Base-by-base conservation (phyloP, 2,329 filamentous ascomycete species). In the Pseudocercospora eumusae region DNA sequence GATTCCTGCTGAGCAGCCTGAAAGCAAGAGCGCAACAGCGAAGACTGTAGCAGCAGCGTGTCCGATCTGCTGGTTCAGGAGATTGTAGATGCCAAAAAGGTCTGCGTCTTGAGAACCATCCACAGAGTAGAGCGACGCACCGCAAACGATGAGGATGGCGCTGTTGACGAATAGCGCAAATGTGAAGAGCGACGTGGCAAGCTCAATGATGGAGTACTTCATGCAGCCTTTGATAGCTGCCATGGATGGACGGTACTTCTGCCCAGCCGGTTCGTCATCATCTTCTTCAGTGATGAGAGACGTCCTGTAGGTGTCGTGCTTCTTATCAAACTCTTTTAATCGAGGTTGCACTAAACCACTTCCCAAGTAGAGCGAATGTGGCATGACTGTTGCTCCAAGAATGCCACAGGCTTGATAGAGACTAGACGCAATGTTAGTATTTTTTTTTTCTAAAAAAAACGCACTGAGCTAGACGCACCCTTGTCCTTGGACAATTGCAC, bases 21-120 rank as follows among this genome's bases (percentile, higher is more conserved):
- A 93, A 0, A 96, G 84, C 0, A 96, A 83, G 0, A 96, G 79
- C 0, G 92, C 91, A 2, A 96, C 80, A 0, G 91, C 91, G 66
- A 96, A 96, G n/a, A 96, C 81, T 2, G 89, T 90, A 1, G 91
- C 92, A 0, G 91, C 92, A 0, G 84, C 89, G 0, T 88, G 86
- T 0, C 89, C 86, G 56, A 96, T 86, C 59, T 85, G 88, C 0
- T 76, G 70, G 0, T 86, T 83, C 0, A 96, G 84, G 2, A 96
- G 80, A 40, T 82, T 76, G 76, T 96, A 88, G 69, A 96, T 96
- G 36, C 86, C 87, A 71, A 96, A 96, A 44, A 96, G 88, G 71
- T 95, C 88, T 1, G 90, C 91, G 49, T 86, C 80, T 6, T 82
- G 78, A 1, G 89, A 89, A n/a, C 66, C 68, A 31, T 65, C 58